Percentiles rank a stretch among this genome's conserved stretches.
Conservation (phyloP, 371 early-diverging fungal species). For the Parasitella parasitica region DNA sequence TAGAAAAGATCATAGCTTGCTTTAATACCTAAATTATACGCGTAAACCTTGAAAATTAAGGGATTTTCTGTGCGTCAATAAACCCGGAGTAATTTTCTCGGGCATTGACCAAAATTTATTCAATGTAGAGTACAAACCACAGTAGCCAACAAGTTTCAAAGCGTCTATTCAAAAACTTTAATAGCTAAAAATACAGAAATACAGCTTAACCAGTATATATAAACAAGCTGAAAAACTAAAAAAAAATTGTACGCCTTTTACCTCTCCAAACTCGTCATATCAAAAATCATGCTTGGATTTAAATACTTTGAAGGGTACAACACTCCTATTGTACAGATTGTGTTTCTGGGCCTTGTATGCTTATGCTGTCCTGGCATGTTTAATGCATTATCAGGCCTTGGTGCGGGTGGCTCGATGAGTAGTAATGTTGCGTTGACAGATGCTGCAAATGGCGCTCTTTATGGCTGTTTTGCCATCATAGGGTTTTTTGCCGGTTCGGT, state of each 20-base stretch:
- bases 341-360: constrained; percentile 73
- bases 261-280: neutral
- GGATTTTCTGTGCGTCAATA: no score
- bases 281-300: neutral
- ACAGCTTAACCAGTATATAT: no score
- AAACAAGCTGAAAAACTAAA: no score
- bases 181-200: neutral
- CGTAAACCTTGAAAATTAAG: no score
- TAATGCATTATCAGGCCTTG: constrained; percentile 50
- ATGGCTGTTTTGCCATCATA: constrained; percentile 68
- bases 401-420: constrained; percentile 56
- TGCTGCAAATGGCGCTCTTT: constrained; percentile 70
- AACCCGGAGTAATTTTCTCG: no score
- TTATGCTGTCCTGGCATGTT: constrained; percentile 78
- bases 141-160: neutral
- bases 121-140: no score
- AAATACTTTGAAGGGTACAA: constrained; percentile 5
- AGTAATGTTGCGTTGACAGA: constrained; percentile 61
- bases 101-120: no score
- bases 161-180: neutral
- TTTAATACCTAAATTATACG: no score
- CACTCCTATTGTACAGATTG: constrained; percentile 65
- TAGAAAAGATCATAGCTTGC: neutral
- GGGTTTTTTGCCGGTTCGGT: constrained; percentile 66
- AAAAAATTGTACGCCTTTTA: neutral